Evolutionary conservation across 148 eudicot genomes (phyloP), one percentile per base, ranked within the genome.

Genomic region (Rhododendron mucronatum): DNA sequence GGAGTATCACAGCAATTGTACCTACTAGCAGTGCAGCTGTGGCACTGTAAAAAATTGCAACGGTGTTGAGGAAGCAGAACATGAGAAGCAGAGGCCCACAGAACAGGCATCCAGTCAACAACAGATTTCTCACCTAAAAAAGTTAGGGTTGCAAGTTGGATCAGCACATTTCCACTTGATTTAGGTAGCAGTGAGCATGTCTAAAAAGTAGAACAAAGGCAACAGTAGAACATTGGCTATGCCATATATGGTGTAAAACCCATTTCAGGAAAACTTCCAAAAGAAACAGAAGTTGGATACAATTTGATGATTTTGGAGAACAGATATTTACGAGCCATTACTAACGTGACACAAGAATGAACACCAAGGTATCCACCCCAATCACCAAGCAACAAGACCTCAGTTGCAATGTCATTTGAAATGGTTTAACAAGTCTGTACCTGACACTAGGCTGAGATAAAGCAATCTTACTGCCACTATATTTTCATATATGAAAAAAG

Each of bases 21-120:
- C 90, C 90, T 51, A 88, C 83, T 33, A 88, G 90, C 83, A 88
- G 88, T 39, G 90, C 90, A 7, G 90, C 90, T 37, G 90, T 88
- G 80, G 90, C 90, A 83, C 82, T 88, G 80, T 88, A 88, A 71
- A 77, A 81, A 33, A 87, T 87, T 83, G 88, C 88, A 37, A n/a
- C n/a, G n/a, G n/a, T n/a, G n/a, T n/a, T n/a, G n/a, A n/a, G n/a
- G n/a, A n/a, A n/a, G n/a, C n/a, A 87, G 83, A 87, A 87, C 23
- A 69, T 83, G 28, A 87, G 86, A 67, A 87, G 67, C 33, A 87
- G 86, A 48, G 88, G 88, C 39, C 88, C 88, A 67, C 88, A 87
- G 74, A 88, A 88, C n/a, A 88, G 87, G 50, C 90, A 78, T 84
- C 90, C 90, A 44, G 90, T 86, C 81, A 88, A 88, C 53, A 88